Percentiles rank a stretch among this genome's conserved stretches.
These are phyloP conservation scores for Ascochyta rabiei DNA, from an alignment of 2,329 filamentous ascomycete species.

Conservation along the genomic window DNA sequence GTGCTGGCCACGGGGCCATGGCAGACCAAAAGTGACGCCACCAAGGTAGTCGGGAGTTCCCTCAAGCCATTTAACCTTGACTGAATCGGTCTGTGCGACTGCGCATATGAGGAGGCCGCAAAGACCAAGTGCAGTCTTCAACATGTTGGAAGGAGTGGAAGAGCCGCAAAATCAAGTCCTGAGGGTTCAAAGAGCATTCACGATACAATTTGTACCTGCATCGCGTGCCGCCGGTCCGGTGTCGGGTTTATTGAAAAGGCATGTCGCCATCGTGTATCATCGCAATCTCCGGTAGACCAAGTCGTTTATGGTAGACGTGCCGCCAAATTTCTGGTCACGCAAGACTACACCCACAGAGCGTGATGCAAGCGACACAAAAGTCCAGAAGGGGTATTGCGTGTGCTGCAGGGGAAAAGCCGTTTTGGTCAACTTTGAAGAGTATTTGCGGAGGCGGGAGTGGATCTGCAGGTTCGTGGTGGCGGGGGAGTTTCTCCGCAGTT, in stretches of 20 bases:
- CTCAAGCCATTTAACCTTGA: conserved; percentile 43
- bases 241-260: conserved; percentile 8
- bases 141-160: conserved; percentile 22
- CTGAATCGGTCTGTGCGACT: conserved; percentile 23
- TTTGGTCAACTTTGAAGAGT: not conserved
- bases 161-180: conserved; percentile 7
- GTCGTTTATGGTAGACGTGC: conserved; percentile 20
- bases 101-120: conserved; percentile 22
- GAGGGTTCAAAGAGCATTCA: conserved; percentile 1
- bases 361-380: conserved; percentile 13
- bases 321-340: conserved; percentile 18
- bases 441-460: conserved; percentile 19
- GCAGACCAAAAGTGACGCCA: conserved; percentile 50
- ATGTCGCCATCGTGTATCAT: conserved; percentile 16
- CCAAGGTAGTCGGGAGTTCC: conserved; percentile 33
- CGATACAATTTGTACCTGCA: conserved; percentile 10
- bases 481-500: conserved; percentile 19
- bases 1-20: conserved; percentile 48
- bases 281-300: conserved; percentile 22
- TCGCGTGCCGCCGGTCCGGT: conserved; percentile 1
- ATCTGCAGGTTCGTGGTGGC: conserved; percentile 12
- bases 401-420: conserved; percentile 17
- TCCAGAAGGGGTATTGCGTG: conserved; percentile 7
- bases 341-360: conserved; percentile 18
- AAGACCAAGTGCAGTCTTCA: conserved; percentile 21